Evolutionary conservation across 1,139 yeast genomes (phyloP).

Genomic region (Blastobotrys buckinghamii): DNA sequence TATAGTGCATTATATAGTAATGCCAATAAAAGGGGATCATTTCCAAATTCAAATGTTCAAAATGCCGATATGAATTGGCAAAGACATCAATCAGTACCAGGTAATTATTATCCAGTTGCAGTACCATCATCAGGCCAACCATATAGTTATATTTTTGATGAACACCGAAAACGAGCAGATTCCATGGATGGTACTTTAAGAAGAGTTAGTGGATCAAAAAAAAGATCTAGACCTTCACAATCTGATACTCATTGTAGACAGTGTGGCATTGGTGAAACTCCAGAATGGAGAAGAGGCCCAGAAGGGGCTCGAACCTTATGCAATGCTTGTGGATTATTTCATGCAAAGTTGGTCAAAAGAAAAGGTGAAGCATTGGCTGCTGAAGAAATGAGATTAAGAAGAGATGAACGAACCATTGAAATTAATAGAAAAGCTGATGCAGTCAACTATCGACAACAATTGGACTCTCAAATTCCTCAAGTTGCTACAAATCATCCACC

Average conservation of each 20-base stretch:
- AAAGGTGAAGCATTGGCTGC: constrained; percentile 59
- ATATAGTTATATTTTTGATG: background rate
- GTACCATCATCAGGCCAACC: background rate
- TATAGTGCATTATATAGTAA: background rate
- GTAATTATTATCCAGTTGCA: background rate
- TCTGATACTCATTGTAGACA: constrained; percentile 44
- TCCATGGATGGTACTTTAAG: background rate
- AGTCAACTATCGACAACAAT: background rate
- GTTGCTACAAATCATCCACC: too few relatives aligned
- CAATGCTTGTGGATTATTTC: constrained; percentile 84
- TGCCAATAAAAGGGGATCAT: background rate
- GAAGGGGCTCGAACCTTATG: constrained; percentile 79
- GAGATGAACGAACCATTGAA: constrained; percentile 10
- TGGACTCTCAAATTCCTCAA: too few relatives aligned
- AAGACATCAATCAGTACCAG: constrained; percentile 8
- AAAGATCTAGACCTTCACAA: constrained; percentile 11
- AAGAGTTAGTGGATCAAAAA: constrained; percentile 6
- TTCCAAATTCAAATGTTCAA: constrained; percentile 3
- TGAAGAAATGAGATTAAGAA: constrained; percentile 38
- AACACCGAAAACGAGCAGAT: background rate
- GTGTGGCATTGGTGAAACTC: constrained; percentile 79
- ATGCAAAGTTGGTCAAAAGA: constrained; percentile 64
- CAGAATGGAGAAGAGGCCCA: constrained; percentile 92
- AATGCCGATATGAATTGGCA: background rate
- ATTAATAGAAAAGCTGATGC: constrained; percentile 1